phyloP scores from a whole-genome alignment of 345 rosid species.

The Arabidopsis thaliana region TAIR10.1 NC_003070.9:5188001-5188500 shows the following conservation, averaged over 20 bases:
- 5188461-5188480: constrained; percentile 73
- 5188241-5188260: constrained; percentile 77
- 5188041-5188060: constrained; percentile 4
- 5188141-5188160: constrained; percentile 90
- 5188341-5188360: constrained; percentile 14
- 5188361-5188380: constrained; percentile 11
- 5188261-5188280: constrained; percentile 75
- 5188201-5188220: constrained; percentile 88
- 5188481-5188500: constrained; percentile 23
- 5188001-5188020: background rate
- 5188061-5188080: constrained; percentile 37
- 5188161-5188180: constrained; percentile 72
- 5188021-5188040: background rate
- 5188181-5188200: constrained; percentile 62
- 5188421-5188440: constrained; percentile 71
- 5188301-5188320: constrained; percentile 21
- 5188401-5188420: constrained; percentile 60
- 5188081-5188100: constrained; percentile 85
- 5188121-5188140: constrained; percentile 72
- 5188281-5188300: constrained; percentile 88
- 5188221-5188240: constrained; percentile 88
- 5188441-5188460: constrained; percentile 92
- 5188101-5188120: constrained; percentile 74
- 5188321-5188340: background rate
- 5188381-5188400: constrained; percentile 77